Percentiles rank a stretch among this genome's conserved stretches.
Conservation (phyloP, 805 yeast species). For the Saccharomycopsis fibuligera region DNA sequence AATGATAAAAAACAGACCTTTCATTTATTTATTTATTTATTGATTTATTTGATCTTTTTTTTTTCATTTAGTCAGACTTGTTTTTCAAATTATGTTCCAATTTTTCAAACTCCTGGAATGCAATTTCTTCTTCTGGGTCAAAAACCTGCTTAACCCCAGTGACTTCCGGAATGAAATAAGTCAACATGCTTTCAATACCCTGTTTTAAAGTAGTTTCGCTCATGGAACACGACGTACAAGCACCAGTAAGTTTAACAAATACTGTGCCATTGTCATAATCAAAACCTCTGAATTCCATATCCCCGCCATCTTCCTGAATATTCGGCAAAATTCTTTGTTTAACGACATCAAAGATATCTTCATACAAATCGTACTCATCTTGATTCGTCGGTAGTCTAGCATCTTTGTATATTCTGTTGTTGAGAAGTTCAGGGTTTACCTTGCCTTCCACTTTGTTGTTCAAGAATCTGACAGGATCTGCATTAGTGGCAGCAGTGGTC, state of each 20-base stretch:
- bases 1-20: no score
- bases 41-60: no score
- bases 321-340: slow-evolving; percentile 97
- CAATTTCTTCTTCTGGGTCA: slow-evolving; percentile 71
- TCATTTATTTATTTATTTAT: no score
- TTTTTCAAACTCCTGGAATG: slow-evolving; percentile 77
- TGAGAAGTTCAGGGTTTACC: slow-evolving; percentile 12
- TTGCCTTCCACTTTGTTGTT: not conserved
- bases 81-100: slow-evolving; percentile 47
- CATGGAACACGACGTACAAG: slow-evolving; percentile 89
- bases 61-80: no score
- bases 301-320: slow-evolving; percentile 98
- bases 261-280: slow-evolving; percentile 85
- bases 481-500: not conserved
- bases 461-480: not conserved
- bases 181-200: slow-evolving; percentile 96
- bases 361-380: slow-evolving; percentile 20
- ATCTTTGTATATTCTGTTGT: slow-evolving; percentile 13
- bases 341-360: slow-evolving; percentile 71
- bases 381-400: slow-evolving; percentile 17
- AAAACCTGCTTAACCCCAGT: slow-evolving; percentile 80
- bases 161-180: slow-evolving; percentile 95
- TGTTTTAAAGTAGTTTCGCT: slow-evolving; percentile 88
- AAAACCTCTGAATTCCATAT: slow-evolving; percentile 80
- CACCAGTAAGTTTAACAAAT: slow-evolving; percentile 84